Evolutionary conservation across 2,329 filamentous ascomycete species (phyloP), one percentile per base, ranked within the genome.

Genomic region (Zasmidium angulare): DNA sequence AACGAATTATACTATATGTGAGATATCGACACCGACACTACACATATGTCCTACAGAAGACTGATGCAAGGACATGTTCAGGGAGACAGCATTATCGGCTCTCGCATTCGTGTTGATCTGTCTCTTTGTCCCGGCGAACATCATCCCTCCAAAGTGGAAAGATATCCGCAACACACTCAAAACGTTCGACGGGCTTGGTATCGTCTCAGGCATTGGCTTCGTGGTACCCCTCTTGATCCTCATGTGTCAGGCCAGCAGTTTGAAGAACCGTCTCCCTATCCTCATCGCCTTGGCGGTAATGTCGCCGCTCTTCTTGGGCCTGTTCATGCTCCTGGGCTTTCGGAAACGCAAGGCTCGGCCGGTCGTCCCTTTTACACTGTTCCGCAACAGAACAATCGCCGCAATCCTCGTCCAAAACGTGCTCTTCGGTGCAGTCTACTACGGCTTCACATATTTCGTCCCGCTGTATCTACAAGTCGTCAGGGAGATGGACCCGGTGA

Each of bases 311-410:
- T 56, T 47, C 36, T 22, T 49, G 1, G 46, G 55, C 2, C 19
- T 47, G 2, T 67, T 66, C 50, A 47, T 63, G 17, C 40, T 50
- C 29, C 53, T 61, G 3, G 66, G 64, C 11, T 54, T 58, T 46
- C 50, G 53, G 1, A 54, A 56, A 40, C 24, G 48, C 20, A 50
- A 54, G n/a, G 51, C 59, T 19, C 61, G 66, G 14, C 64, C 64
- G 1, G 63, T 69, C 26, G 56, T 67, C 2, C 66, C 66, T 0
- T 69, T 68, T 61, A 21, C 52, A 1, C 58, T 69, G 14, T 69
- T 68, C 55, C 46, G 55, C n/a, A 68, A 67, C 55, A 46, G 57
- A 19, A 66, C 66, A 3, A 62, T 69, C 24, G 46, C 58, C 2
- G 54, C 60, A 3, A 66, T 69, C 29, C 50, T 61, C 6, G 20